Percentiles rank a stretch among this genome's conserved stretches.
Evolutionary conservation across 2,329 filamentous ascomycete genomes (phyloP).

Genomic region (Aspergillus unguis): DNA sequence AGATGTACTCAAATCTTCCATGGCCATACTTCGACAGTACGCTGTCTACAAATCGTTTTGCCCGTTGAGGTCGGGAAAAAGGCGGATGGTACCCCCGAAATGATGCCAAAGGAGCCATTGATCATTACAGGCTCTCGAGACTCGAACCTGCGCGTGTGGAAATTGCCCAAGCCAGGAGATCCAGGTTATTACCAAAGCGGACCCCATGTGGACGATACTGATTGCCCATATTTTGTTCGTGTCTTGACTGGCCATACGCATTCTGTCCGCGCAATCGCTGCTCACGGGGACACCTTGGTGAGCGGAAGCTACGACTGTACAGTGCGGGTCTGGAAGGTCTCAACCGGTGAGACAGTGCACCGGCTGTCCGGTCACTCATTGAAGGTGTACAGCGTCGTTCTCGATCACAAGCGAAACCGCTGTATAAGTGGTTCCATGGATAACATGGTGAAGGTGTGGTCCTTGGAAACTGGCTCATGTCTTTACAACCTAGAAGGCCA

Average conservation of each 20-base stretch:
- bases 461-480: constrained; percentile 77
- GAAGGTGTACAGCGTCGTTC: constrained; percentile 95
- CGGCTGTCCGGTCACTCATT: constrained; percentile 80
- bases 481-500: constrained; percentile 91
- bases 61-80: constrained; percentile 73
- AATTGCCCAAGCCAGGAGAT: constrained; percentile 76
- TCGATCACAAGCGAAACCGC: constrained; percentile 85
- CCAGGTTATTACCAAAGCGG: constrained; percentile 74
- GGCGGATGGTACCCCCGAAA: constrained; percentile 68
- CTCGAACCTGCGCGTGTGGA: constrained; percentile 91
- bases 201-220: constrained; percentile 66
- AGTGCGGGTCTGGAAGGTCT: constrained; percentile 95
- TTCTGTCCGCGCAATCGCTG: constrained; percentile 93
- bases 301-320: constrained; percentile 96
- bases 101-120: constrained; percentile 90
- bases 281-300: constrained; percentile 90
- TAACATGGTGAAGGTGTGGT: constrained; percentile 97
- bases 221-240: constrained; percentile 93
- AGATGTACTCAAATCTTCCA: constrained; percentile 94
- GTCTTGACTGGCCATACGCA: constrained; percentile 82
- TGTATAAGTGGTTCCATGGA: constrained; percentile 99
- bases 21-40: constrained; percentile 94
- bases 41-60: constrained; percentile 91
- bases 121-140: constrained; percentile 98
- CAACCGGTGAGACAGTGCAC: constrained; percentile 83